Evolutionary conservation across 352 stramenopile genomes (phyloP).

Genomic region (Phytophthora europaea): DNA sequence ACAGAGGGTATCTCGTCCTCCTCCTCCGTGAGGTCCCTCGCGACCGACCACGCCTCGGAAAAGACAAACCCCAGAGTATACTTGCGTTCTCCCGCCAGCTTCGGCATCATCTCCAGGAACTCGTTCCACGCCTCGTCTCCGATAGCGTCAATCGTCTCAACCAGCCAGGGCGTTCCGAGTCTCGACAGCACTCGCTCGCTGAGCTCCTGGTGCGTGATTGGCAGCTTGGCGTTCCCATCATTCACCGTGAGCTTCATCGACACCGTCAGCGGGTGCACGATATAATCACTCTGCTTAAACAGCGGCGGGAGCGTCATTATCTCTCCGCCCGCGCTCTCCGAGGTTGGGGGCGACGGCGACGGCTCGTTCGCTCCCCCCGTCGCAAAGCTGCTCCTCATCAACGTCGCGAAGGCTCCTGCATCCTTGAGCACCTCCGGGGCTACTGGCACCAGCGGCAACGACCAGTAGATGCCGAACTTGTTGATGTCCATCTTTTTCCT

Average conservation of each 20-base stretch:
- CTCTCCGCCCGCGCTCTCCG: neutral
- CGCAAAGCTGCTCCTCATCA: constrained; percentile 81
- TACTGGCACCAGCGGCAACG: constrained; percentile 59
- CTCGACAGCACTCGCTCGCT: constrained; percentile 75
- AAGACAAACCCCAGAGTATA: constrained; percentile 91
- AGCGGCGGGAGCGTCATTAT: constrained; percentile 26
- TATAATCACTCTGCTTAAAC: constrained; percentile 66
- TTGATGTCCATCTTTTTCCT: constrained; percentile 88
- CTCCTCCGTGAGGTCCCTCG: constrained; percentile 77
- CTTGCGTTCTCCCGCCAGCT: constrained; percentile 73
- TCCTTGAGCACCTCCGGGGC: constrained; percentile 58
- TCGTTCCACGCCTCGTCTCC: constrained; percentile 74
- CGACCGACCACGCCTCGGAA: constrained; percentile 84
- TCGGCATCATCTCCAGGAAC: constrained; percentile 79
- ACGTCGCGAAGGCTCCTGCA: constrained; percentile 61
- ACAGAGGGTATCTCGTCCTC: constrained; percentile 81
- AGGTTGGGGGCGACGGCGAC: constrained; percentile 15
- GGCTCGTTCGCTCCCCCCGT: constrained; percentile 6
- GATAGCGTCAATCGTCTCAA: constrained; percentile 81
- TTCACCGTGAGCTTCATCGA: constrained; percentile 88
- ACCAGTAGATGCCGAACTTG: constrained; percentile 86
- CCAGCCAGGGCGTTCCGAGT: constrained; percentile 82
- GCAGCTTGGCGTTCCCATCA: constrained; percentile 80
- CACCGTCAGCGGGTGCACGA: constrained; percentile 79
- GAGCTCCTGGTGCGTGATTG: constrained; percentile 82